Evolutionary conservation across 2,329 filamentous ascomycete genomes (phyloP), one percentile per base, ranked within the genome.

Genomic region (Hypocrella siamensis): DNA sequence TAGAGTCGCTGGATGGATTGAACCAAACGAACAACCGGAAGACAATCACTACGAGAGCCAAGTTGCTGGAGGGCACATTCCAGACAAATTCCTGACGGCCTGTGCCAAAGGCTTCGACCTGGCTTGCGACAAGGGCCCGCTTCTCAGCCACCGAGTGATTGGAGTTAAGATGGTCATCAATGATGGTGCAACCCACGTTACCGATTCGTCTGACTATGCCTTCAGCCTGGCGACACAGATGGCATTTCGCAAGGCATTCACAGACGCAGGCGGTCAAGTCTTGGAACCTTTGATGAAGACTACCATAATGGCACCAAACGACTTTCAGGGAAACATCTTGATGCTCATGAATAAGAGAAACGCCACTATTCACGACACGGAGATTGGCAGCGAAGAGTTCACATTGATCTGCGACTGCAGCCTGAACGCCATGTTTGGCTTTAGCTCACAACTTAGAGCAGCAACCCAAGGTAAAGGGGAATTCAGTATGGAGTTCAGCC

Each of bases 221-320:
- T 98, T 98, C 73, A 92, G 80, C 58, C 79, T 78, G 44, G 88
- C 90, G 10, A 93, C 90, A 3, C 84, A 93, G 56, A 82, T 93
- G 64, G 90, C 90, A 17, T 98, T 98, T 76, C 76, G 81, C 45
- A 93, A 94, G 61, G 80, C 84, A 14, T 96, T 98, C 62, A 65
- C 69, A 37, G 74, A 81, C 10, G 83, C 79, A 21, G 71, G 75
- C 32, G 86, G 88, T 3, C 72, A 83, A 46, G 77, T 98, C 8
- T 73, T 98, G 22, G 90, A 98, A 58, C 90, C 90, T 5, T 61
- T 98, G 33, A 98, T 98, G 90, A 96, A 94, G 70, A 94, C 85
- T 1, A 86, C 85, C 38, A 85, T 98, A 47, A 93, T 85, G 19
- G 86, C 90, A 1, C 90, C 90, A 29, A 84, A 81, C 48, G 90